Percentiles rank a stretch among this genome's conserved stretches.
Conservation (phyloP, 2,329 filamentous ascomycete genomes). For the Cladosporium oxysporum region DNA sequence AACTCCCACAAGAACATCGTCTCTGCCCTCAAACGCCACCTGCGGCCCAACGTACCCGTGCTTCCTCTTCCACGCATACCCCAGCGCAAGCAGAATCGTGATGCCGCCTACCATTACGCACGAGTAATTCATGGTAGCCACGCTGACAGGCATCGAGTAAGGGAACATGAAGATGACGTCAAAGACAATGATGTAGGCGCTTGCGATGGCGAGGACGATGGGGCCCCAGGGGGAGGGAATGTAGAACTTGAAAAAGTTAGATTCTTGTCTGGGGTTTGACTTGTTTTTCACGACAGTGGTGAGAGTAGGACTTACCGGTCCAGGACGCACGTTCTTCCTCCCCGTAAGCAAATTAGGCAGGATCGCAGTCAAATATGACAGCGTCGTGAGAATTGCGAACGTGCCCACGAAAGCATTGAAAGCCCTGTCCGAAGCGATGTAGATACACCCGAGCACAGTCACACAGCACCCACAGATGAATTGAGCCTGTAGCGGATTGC, state of each 20-base stretch:
- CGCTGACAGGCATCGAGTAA: slow-evolving; percentile 49
- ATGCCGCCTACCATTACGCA: slow-evolving; percentile 55
- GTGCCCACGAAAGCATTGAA: slow-evolving; percentile 67
- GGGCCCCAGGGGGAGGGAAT: slow-evolving; percentile 55
- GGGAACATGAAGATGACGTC: slow-evolving; percentile 65
- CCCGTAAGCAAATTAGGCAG: slow-evolving; percentile 49
- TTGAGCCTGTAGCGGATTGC: slow-evolving; percentile 59
- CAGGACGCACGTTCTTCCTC: slow-evolving; percentile 51
- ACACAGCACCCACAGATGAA: slow-evolving; percentile 52
- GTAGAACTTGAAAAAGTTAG: slow-evolving; percentile 45
- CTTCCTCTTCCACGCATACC: slow-evolving; percentile 45
- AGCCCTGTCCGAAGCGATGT: slow-evolving; percentile 65
- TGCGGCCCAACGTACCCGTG: slow-evolving; percentile 44
- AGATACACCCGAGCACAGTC: slow-evolving; percentile 63
- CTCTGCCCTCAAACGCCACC: slow-evolving; percentile 29
- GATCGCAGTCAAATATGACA: slow-evolving; percentile 65
- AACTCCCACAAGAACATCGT: slow-evolving; percentile 32
- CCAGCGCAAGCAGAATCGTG: slow-evolving; percentile 51
- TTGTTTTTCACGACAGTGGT: no score
- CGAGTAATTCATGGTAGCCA: slow-evolving; percentile 56
- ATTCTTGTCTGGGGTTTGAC: background rate
- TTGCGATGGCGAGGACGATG: slow-evolving; percentile 53
- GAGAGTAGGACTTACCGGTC: slow-evolving; percentile 40
- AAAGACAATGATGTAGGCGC: slow-evolving; percentile 61
- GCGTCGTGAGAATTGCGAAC: slow-evolving; percentile 56